A percentile compares a stretch with the other conserved stretches of the same genome.
These are phyloP conservation scores for Zopfia rhizophila DNA, from an alignment of 2,329 filamentous ascomycete species.

Conservation along the genomic window DNA sequence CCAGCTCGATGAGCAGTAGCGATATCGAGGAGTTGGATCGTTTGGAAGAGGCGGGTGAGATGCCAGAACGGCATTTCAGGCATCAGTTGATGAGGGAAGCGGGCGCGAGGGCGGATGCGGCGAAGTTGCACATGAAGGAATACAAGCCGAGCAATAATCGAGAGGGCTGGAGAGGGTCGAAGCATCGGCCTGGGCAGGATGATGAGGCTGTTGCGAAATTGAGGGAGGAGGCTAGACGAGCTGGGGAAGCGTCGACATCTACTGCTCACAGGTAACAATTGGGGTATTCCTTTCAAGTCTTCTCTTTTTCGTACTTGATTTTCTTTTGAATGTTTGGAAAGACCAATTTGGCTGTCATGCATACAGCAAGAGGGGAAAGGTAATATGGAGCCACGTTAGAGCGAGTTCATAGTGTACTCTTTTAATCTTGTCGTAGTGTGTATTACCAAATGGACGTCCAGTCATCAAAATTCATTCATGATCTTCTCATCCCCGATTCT, in stretches of 20 bases:
- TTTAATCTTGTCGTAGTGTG: too few species aligned
- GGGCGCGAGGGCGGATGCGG: slow-evolving; percentile 30
- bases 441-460: too few species aligned
- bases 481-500: slow-evolving; percentile 47
- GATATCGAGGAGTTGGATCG: slow-evolving; percentile 68
- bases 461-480: slow-evolving; percentile 45
- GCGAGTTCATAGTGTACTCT: too few species aligned
- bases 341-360: too few species aligned
- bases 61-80: slow-evolving; percentile 35
- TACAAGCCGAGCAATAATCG: slow-evolving; percentile 33
- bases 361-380: too few species aligned
- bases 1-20: slow-evolving; percentile 62
- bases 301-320: too few species aligned
- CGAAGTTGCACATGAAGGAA: slow-evolving; percentile 38
- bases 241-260: too few species aligned
- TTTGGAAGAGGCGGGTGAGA: slow-evolving; percentile 35
- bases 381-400: too few species aligned
- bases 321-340: too few species aligned
- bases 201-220: slow-evolving; percentile 21
- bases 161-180: slow-evolving; percentile 35
- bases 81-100: slow-evolving; percentile 42
- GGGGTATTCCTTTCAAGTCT: too few species aligned
- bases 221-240: slow-evolving; percentile 14
- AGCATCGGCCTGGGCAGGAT: slow-evolving; percentile 28
- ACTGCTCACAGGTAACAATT: too few species aligned